Evolutionary conservation across 768 basidiomycete genomes (phyloP).

Genomic region (Tephrocybe sp.): DNA sequence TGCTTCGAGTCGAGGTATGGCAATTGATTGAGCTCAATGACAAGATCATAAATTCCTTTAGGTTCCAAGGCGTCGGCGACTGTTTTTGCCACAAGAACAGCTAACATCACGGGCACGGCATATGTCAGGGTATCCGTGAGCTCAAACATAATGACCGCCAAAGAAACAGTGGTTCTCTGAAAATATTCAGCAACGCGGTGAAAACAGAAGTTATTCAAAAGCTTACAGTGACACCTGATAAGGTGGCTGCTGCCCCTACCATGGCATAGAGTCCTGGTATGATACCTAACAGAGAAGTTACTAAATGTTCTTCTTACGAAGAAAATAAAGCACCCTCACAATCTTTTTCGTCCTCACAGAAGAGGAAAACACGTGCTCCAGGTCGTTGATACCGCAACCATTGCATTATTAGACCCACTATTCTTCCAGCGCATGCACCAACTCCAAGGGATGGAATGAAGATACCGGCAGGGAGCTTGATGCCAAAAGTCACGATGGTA

Average conservation of each 20-base stretch:
- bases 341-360: slow-evolving; percentile 61
- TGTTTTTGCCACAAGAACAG: slow-evolving; percentile 87
- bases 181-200: slow-evolving; percentile 5
- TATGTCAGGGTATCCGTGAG: slow-evolving; percentile 93
- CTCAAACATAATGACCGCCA: slow-evolving; percentile 96
- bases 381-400: slow-evolving; percentile 69
- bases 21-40: slow-evolving; percentile 88
- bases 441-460: slow-evolving; percentile 96
- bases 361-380: slow-evolving; percentile 55
- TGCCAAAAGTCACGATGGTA: slow-evolving; percentile 90
- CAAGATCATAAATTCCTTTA: slow-evolving; percentile 96
- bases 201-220: slow-evolving; percentile 11
- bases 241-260: slow-evolving; percentile 92
- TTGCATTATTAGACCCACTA: slow-evolving; percentile 81
- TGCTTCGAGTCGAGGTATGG: slow-evolving; percentile 93
- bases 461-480: slow-evolving; percentile 90
- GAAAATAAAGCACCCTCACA: slow-evolving; percentile 43
- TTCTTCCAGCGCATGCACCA: slow-evolving; percentile 89
- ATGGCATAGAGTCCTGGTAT: slow-evolving; percentile 92
- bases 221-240: slow-evolving; percentile 95
- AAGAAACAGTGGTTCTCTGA: slow-evolving; percentile 85
- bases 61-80: slow-evolving; percentile 87
- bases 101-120: slow-evolving; percentile 85
- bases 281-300: slow-evolving; percentile 45
- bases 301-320: background rate